These are phyloP conservation scores for Wickerhamiella nectarea DNA, from an alignment of 805 yeast genomes.

Conservation along the genomic window DNA sequence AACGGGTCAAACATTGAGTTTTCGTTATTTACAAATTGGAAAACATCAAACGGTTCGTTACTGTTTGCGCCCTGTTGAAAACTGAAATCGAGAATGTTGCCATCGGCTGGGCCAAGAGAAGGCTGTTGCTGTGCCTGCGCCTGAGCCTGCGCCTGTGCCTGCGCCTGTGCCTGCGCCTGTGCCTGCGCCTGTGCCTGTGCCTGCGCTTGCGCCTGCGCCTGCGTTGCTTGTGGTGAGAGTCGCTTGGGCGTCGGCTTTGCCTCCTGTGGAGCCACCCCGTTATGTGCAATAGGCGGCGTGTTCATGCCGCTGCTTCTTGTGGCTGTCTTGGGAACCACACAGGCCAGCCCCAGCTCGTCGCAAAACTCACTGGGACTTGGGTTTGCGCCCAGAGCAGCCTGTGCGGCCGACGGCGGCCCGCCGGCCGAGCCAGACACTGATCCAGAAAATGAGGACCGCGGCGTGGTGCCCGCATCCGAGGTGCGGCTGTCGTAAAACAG, in stretches of 20 bases:
- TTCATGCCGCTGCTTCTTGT: not conserved
- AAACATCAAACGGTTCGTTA: conserved; percentile 4
- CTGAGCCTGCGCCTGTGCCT: no score
- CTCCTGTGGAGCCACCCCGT: no score
- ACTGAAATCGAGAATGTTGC: not conserved
- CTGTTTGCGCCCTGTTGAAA: not conserved
- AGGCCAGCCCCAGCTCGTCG: conserved; percentile 53
- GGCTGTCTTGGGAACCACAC: conserved; percentile 2
- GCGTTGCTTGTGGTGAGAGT: no score
- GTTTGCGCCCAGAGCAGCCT: conserved; percentile 4
- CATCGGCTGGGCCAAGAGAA: not conserved
- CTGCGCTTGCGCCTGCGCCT: no score
- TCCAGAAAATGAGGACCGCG: not conserved
- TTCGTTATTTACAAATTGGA: conserved; percentile 5
- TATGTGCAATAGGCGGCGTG: not conserved
- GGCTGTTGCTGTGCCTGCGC: no score
- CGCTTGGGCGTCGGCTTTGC: no score
- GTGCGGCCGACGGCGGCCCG: not conserved
- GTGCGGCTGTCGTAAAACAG: not conserved
- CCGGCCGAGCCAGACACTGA: no score
- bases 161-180: no score
- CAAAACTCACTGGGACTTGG: conserved; percentile 75
- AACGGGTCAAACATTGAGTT: conserved; percentile 12
- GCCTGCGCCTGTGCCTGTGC: no score
- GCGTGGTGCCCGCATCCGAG: not conserved